Evolutionary conservation across 495 filamentous ascomycete species (phyloP).

Genomic region (Ramalina intermedia): DNA sequence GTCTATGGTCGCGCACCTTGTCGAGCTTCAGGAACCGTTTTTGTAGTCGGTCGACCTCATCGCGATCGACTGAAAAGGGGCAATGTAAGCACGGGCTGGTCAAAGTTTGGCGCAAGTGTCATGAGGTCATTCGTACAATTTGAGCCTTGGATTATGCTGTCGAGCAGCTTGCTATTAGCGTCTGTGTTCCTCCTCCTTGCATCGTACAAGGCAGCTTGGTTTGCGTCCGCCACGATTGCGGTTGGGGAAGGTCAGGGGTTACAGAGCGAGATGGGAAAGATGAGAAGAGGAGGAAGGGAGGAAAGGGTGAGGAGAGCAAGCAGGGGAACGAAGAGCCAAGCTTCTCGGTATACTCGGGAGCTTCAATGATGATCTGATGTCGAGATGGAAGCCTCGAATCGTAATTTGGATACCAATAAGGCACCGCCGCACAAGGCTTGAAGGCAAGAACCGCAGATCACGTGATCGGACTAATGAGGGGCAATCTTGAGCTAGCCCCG

Average conservation of each 20-base stretch:
- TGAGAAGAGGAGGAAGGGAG: too few relatives aligned
- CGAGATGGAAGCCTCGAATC: too few relatives aligned
- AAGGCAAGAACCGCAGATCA: too few relatives aligned
- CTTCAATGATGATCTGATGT: too few relatives aligned
- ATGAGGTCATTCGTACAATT: constrained; percentile 54
- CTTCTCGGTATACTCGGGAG: too few relatives aligned
- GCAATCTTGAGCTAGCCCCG: too few relatives aligned
- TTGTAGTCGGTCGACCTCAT: constrained; percentile 86
- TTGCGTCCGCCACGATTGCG: constrained; percentile 6
- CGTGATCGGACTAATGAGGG: too few relatives aligned
- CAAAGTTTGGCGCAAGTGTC: background rate
- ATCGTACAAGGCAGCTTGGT: constrained; percentile 32
- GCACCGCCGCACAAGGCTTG: too few relatives aligned
- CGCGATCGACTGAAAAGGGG: constrained; percentile 62
- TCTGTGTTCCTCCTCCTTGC: constrained; percentile 58
- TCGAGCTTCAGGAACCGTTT: constrained; percentile 99
- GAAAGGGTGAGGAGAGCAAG: too few relatives aligned
- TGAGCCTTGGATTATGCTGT: constrained; percentile 87
- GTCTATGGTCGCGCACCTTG: constrained; percentile 45
- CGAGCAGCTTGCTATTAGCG: constrained; percentile 68
- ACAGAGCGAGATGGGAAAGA: background rate
- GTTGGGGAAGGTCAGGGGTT: background rate
- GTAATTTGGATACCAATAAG: too few relatives aligned
- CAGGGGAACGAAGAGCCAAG: too few relatives aligned
- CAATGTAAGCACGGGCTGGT: background rate